A percentile compares a stretch with the other conserved stretches of the same genome.
These are phyloP conservation scores for Leccinum aurantiacum DNA, from an alignment of 768 basidiomycete genomes.

Conservation along the genomic window DNA sequence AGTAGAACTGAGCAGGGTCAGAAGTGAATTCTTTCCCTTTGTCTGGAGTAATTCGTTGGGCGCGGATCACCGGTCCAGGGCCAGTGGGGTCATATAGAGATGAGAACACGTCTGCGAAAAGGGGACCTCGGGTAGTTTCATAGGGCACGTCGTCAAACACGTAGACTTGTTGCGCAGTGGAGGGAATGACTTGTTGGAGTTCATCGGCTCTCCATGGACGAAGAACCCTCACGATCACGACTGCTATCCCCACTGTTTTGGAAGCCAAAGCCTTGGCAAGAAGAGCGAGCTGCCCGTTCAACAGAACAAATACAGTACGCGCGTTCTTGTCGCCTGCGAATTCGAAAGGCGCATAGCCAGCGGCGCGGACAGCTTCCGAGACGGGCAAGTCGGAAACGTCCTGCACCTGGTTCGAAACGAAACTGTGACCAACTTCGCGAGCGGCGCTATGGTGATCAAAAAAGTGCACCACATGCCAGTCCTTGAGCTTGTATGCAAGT, in stretches of 20 bases:
- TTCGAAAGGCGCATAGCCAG: slow-evolving; percentile 76
- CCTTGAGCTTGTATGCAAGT: slow-evolving; percentile 68
- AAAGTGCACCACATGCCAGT: slow-evolving; percentile 78
- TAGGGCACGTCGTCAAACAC: slow-evolving; percentile 80
- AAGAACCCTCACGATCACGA: slow-evolving; percentile 74
- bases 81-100: slow-evolving; percentile 46
- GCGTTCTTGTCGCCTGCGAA: slow-evolving; percentile 69
- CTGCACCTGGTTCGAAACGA: slow-evolving; percentile 39
- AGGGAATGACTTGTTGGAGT: slow-evolving; percentile 60
- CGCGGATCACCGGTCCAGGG: slow-evolving; percentile 43
- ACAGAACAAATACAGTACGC: slow-evolving; percentile 61
- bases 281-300: slow-evolving; percentile 78
- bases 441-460: slow-evolving; percentile 84
- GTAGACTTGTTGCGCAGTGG: slow-evolving; percentile 56
- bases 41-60: slow-evolving; percentile 59
- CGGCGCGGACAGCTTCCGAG: slow-evolving; percentile 48
- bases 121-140: slow-evolving; percentile 55
- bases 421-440: slow-evolving; percentile 68
- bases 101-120: slow-evolving; percentile 74
- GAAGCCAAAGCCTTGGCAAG: slow-evolving; percentile 52
- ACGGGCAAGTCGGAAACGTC: slow-evolving; percentile 35
- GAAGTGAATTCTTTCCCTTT: slow-evolving; percentile 53
- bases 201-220: slow-evolving; percentile 77
- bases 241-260: slow-evolving; percentile 51
- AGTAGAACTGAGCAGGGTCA: slow-evolving; percentile 42